Conservation (phyloP, 169 alveolate species). For the Condylostoma magnum region DNA sequence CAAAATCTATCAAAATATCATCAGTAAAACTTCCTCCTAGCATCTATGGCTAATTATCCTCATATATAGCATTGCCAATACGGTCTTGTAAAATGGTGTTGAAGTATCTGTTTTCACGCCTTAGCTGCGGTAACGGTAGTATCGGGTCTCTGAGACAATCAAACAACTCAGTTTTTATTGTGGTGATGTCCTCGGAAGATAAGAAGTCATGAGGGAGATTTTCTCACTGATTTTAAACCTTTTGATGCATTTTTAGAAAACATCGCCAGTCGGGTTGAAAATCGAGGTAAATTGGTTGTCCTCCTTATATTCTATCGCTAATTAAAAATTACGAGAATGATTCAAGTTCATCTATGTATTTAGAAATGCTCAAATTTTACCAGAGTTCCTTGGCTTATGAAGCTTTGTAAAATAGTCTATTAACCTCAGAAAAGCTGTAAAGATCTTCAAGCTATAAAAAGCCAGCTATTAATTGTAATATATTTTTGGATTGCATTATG, state of each 20-base stretch:
- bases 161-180: not conserved
- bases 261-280: not conserved
- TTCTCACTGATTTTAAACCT: not conserved
- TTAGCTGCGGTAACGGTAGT: slow-evolving; percentile 4
- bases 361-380: not conserved
- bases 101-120: slow-evolving; percentile 3
- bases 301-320: not conserved
- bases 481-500: slow-evolving; percentile 16
- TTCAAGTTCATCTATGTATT: not conserved
- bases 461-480: slow-evolving; percentile 5
- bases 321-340: slow-evolving; percentile 3
- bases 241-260: not conserved
- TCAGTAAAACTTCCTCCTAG: too few relatives aligned
- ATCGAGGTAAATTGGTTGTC: not conserved
- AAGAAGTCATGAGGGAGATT: not conserved
- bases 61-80: not conserved
- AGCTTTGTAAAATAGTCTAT: not conserved
- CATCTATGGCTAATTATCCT: too few relatives aligned
- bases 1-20: too few relatives aligned
- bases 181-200: not conserved
- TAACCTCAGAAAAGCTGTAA: not conserved
- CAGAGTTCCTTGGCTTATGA: not conserved
- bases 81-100: slow-evolving; percentile 15
- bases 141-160: not conserved
- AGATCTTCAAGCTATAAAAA: not conserved